These are phyloP conservation scores for Zymoseptoria pseudotritici DNA, from an alignment of 2,329 filamentous ascomycete genomes.

Conservation along the genomic window DNA sequence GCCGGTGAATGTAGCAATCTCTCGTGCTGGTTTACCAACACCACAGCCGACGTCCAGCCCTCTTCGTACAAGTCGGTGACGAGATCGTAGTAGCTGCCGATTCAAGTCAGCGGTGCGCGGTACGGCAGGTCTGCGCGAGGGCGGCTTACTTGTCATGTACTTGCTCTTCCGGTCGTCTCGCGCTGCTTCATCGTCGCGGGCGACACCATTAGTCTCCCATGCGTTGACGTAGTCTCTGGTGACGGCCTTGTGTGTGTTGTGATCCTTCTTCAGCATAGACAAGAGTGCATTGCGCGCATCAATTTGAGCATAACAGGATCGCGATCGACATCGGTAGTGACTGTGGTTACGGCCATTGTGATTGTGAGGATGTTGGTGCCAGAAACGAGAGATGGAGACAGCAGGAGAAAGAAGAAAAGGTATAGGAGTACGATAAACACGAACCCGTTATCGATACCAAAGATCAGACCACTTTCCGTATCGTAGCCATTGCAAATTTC, in stretches of 20 bases:
- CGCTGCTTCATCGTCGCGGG: conserved; percentile 72
- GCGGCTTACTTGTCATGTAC: conserved; percentile 52
- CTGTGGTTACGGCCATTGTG: background rate
- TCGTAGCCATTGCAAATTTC: background rate
- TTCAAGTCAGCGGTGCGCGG: background rate
- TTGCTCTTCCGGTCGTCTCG: conserved; percentile 71
- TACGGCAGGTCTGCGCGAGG: background rate
- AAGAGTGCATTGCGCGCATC: conserved; percentile 71
- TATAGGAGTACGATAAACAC: background rate
- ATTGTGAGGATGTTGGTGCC: background rate
- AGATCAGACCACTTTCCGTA: background rate
- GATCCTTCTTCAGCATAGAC: conserved; percentile 81
- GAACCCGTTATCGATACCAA: background rate
- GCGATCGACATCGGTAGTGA: conserved; percentile 17
- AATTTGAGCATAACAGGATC: conserved; percentile 74
- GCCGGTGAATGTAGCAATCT: conserved; percentile 93
- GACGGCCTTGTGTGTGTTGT: conserved; percentile 68
- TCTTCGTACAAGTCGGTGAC: conserved; percentile 54
- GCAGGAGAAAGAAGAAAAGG: background rate
- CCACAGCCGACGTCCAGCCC: conserved; percentile 94
- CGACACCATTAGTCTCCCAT: conserved; percentile 77
- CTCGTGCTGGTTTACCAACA: conserved; percentile 87
- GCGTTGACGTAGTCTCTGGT: conserved; percentile 94
- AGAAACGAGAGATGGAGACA: background rate
- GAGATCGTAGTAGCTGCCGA: conserved; percentile 62